Evolutionary conservation across 23 red algal genomes (phyloP), one percentile per base, ranked within the genome.

Genomic region (Gracilaria vermiculophylla): DNA sequence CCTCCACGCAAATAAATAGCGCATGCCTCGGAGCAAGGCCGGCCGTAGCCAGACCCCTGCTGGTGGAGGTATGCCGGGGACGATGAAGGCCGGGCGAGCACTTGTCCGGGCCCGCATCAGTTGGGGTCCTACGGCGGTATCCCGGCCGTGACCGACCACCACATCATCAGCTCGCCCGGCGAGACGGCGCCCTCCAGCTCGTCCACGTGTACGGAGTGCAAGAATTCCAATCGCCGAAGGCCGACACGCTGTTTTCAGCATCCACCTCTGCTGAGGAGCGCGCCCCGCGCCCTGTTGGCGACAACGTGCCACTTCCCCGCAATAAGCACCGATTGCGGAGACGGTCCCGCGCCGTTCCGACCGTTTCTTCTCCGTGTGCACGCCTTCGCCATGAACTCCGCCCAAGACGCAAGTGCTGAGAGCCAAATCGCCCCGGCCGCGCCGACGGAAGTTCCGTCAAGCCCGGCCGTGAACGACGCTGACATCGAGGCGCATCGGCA

Each of bases 401-500:
- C 58, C 6, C 0, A 34, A 35, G 24, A 3, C 4, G 35, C 32
- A 8, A 9, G 14, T 17, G 58, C 28, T 64, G 29, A 64, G 35
- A 31, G 8, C 6, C 24, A 64, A 17, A 3, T 9, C 17, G 24
- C 25, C 13, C 27, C 28, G 0, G 29, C 17, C 28, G 35, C 0
- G 2, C 11, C 67, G 8, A 48, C 67, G 67, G 39, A 73, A 2
- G 23, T 73, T 73, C 67, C 67, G 20, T 73, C 67, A 1, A 73
- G 67, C 47, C 67, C 67, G 7, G 12, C 67, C 3, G 67, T 73
- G 36, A 47, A 73, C 9, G 67, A 79, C 56, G 79, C 79, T 34
- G 37, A 49, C 34, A 33, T 62, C 20, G 79, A 62, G 6, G 13
- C 79, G 25, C 81, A 85, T 28, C 34, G 64, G 16, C 43, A 65